Base-by-base conservation (phyloP, 805 yeast species). In the Candida silvicultrix region DNA sequence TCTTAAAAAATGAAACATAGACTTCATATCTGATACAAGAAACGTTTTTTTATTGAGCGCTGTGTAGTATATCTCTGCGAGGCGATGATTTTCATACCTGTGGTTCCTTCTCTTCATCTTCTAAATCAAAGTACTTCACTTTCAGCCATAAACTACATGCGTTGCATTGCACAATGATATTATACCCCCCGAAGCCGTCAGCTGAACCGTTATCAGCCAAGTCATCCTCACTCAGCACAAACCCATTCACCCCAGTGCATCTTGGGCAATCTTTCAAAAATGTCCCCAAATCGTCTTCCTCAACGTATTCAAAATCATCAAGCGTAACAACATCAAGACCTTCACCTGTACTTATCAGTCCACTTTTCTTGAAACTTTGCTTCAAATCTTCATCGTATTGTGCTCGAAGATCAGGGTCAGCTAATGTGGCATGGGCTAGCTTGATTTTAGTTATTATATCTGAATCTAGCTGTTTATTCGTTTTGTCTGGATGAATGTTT, bases 81-180 rank as follows among this genome's bases (percentile, higher is more conserved):
- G n/a, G n/a, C n/a, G n/a, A n/a, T n/a, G n/a, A n/a, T n/a, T n/a
- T 6, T 18, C 21, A 18, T 14, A 23, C 35, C 12, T 16, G n/a
- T 18, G 7, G 23, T 5, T 23, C 36, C 7, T 41, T 15, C 16
- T 32, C 37, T 16, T 47, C 46, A 28, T 64, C 66, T 2, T 60
- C 68, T 11, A 60, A 46, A 51, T 80, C 89, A 52, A 71, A 78
- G 57, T 83, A 87, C 51, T 71, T 74, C 2, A 92, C 89, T 43
- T 80, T 79, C 22, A 92, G 64, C 96, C 97, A 92, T 28, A 89
- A 60, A 60, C 95, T 86, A 62, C 98, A 92, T 29, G 85, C 81
- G 12, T 67, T 60, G 60, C 98, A 92, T 57, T 90, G 96, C 0
- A 87, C 79, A 20, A 87, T 71, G 1, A 90, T 73, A 51, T 83